These are phyloP conservation scores for Lithohypha guttulata DNA, from an alignment of 2,329 filamentous ascomycete species.

Conservation along the genomic window DNA sequence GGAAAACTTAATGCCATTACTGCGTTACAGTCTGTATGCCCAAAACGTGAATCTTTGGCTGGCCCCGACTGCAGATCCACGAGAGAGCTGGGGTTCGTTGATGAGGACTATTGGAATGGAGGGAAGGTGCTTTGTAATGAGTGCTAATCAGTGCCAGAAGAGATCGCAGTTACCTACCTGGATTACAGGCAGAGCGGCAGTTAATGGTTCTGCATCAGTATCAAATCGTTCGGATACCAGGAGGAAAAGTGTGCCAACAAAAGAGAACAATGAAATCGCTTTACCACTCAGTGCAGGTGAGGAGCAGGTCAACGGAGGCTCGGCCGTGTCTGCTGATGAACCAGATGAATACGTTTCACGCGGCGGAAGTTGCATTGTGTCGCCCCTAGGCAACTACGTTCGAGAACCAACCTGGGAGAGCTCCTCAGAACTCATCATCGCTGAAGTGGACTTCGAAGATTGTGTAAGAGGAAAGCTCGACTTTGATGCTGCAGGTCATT, in stretches of 20 bases:
- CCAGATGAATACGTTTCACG: conserved; percentile 50
- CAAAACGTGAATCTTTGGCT: conserved; percentile 90
- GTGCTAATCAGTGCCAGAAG: conserved; percentile 70
- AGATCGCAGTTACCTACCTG: conserved; percentile 47
- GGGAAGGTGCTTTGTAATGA: conserved; percentile 74
- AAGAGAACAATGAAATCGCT: conserved; percentile 38
- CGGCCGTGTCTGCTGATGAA: conserved; percentile 7
- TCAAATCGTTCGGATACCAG: neutral
- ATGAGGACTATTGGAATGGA: conserved; percentile 75
- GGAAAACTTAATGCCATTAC: conserved; percentile 92
- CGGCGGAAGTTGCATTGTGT: conserved; percentile 74
- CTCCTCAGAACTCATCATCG: conserved; percentile 55
- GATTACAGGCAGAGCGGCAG: conserved; percentile 33
- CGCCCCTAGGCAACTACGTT: conserved; percentile 67
- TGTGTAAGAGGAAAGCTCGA: conserved; percentile 73
- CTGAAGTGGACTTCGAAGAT: conserved; percentile 77
- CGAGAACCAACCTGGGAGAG: conserved; percentile 73
- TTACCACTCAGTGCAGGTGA: conserved; percentile 26
- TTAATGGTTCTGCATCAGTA: neutral
- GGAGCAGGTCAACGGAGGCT: conserved; percentile 13
- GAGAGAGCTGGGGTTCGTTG: conserved; percentile 72
- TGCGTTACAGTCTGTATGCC: conserved; percentile 71
- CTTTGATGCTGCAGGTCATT: conserved; percentile 74
- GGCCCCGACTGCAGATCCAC: conserved; percentile 75
- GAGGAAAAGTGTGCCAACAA: conserved; percentile 1